Percentiles rank a stretch among this genome's conserved stretches.
Conservation (phyloP, 345 rosid genomes). For the Eucalyptus cloeziana region DNA sequence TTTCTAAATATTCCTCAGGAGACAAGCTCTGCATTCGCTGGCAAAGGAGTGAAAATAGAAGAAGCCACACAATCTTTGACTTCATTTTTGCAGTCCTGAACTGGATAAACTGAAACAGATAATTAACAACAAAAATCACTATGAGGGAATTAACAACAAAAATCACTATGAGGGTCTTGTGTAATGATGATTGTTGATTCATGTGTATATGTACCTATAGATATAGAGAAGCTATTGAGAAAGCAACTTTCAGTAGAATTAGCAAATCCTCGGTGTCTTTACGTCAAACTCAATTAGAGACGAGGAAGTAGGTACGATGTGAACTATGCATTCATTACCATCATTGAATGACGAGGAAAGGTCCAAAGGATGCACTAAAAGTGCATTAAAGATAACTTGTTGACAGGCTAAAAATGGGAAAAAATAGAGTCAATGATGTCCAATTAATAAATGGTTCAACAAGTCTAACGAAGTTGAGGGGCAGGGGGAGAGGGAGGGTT, state of each 20-base stretch:
- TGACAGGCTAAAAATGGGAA: background rate
- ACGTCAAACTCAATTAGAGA: background rate
- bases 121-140: background rate
- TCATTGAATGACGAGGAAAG: background rate
- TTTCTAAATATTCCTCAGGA: constrained; percentile 9
- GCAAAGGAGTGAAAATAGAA: background rate
- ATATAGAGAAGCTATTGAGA: background rate
- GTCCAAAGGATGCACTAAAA: background rate
- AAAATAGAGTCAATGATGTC: background rate
- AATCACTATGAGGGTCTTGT: background rate
- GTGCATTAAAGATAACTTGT: background rate
- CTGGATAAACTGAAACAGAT: background rate
- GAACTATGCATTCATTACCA: background rate
- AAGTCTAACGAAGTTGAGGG: background rate
- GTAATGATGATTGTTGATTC: background rate
- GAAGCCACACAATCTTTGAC: background rate
- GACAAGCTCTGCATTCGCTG: background rate
- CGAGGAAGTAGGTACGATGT: background rate
- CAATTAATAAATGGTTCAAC: background rate
- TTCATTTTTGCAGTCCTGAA: background rate
- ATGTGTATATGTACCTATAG: background rate
- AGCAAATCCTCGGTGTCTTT: background rate
- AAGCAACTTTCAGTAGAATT: background rate
- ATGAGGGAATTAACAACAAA: no score
- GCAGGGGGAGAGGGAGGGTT: background rate